phyloP scores from a whole-genome alignment of 2,329 filamentous ascomycete species.

The Seiridium unicorne region DNA sequence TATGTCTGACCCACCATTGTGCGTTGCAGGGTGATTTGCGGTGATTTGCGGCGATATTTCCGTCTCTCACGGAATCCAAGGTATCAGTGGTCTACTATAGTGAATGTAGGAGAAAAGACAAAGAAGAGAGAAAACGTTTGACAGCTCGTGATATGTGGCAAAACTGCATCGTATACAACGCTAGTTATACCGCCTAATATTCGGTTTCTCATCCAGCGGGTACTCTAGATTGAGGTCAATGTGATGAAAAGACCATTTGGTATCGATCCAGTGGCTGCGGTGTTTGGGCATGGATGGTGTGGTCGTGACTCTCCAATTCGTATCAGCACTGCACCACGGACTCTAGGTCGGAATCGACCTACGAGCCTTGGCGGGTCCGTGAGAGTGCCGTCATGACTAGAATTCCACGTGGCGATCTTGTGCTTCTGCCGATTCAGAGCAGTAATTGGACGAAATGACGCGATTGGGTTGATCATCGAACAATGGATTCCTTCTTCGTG shows the following conservation, averaged over 20 bases:
- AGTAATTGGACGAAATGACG: neutral
- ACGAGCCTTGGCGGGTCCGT: neutral
- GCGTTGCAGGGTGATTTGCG: neutral
- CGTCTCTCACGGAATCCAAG: neutral
- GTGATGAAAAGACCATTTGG: neutral
- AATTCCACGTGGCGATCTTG: conserved; percentile 4
- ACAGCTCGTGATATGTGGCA: too few relatives aligned
- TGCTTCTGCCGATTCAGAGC: neutral
- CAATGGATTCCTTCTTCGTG: conserved; percentile 1
- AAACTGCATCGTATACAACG: too few relatives aligned
- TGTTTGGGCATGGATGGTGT: neutral
- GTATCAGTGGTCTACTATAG: too few relatives aligned
- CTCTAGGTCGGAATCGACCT: neutral
- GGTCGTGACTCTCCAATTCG: neutral
- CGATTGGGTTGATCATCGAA: neutral
- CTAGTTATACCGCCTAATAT: too few relatives aligned
- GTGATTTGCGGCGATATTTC: neutral
- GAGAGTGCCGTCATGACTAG: neutral
- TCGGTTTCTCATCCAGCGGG: too few relatives aligned
- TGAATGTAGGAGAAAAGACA: too few relatives aligned
- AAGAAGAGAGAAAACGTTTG: too few relatives aligned
- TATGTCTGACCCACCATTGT: neutral
- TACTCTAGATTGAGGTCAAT: too few relatives aligned
- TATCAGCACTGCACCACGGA: neutral
- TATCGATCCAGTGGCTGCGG: neutral